A percentile compares a stretch with the other conserved stretches of the same genome.
Conservation (phyloP, 176 grass and related monocot genomes). For the Poa annua region DNA sequence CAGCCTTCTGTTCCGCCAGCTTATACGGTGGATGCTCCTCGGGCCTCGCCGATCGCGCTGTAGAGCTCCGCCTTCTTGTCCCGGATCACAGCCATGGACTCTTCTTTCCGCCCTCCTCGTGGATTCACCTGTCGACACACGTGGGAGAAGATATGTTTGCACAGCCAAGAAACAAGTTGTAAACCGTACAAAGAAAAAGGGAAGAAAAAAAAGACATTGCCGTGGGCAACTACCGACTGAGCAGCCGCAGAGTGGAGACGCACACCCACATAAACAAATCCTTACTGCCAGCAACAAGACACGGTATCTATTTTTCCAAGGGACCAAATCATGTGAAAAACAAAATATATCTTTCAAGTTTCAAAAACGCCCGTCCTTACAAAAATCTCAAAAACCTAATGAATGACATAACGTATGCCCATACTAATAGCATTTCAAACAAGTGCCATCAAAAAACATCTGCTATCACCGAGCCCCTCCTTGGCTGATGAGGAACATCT, state of each 20-base stretch:
- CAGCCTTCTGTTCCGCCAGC: neutral
- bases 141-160: no score
- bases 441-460: neutral
- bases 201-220: no score
- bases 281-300: no score
- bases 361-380: neutral
- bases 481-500: neutral
- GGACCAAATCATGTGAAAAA: no score
- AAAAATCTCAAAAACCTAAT: neutral
- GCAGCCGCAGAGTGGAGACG: no score
- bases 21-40: neutral
- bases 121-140: no score
- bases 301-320: no score
- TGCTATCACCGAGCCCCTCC: neutral
- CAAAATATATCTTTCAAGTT: neutral
- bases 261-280: no score
- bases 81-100: neutral
- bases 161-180: no score
- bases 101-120: no score
- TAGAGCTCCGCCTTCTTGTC: neutral
- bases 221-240: no score
- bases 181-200: no score
- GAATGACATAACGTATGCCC: neutral
- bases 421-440: neutral
- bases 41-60: neutral